Base-by-base conservation (phyloP, 2,329 filamentous ascomycete genomes). In the Sporothrix globosa region DNA sequence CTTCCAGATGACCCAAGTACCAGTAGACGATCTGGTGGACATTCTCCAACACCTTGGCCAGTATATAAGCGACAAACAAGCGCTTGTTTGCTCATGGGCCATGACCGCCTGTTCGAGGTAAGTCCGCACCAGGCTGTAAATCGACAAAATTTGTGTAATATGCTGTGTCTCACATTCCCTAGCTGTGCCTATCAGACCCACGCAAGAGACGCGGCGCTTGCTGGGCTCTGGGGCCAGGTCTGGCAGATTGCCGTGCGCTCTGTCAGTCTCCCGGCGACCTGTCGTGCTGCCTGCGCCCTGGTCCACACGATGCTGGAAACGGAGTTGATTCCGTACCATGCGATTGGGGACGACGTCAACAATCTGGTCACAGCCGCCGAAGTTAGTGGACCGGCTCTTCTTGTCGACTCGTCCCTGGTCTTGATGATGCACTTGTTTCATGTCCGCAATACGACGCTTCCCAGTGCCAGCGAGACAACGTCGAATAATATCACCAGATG, bases 331-430 rank as follows among this genome's bases (percentile, higher is more conserved):
- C 82, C 88, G 0, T 91, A 91, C 75, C 85, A 89, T 60, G 82
- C 86, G 39, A 82, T 94, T 19, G 87, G 88, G 2, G 88, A 92
- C 70, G 89, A 90, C 39, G 83, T 92, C 66, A 91, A 91, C 74
- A 86, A 85, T 69, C 90, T 97, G 71, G 84, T 96, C 13, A 87
- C 88, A 5, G 90, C 90, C 27, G 89, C 92, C 60, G 94, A 96
- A 75, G 84, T 95, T 48, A 95, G 90, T 77, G 94, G 94, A 0
- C 95, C 96, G 9, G 88, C 89, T 1, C 78, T 89, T 24, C 81
- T 97, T 21, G 90, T 90, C n/a, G 96, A 98, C 77, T 89, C 93
- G 1, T 91, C 92, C 3, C 82, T 95, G 21, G 82, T 85, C 2
- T 79, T 99, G 53, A 92, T 97, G 87, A 83, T 86, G 19, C 86